Conservation (phyloP, 192 early-diverging fungal genomes). For the Entomortierella beljakovae region DNA sequence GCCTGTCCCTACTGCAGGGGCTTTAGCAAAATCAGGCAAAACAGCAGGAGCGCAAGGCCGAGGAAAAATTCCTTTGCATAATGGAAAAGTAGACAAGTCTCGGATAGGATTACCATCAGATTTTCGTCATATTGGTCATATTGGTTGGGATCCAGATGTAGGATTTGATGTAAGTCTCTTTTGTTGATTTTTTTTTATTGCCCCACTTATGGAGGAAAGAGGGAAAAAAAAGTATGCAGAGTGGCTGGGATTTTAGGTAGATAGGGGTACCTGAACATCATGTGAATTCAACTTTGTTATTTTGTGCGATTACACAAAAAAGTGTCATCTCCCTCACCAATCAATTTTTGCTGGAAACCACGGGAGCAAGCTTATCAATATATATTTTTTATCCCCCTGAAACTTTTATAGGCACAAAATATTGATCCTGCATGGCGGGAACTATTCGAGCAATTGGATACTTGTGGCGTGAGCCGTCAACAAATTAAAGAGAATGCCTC, state of each 20-base stretch:
- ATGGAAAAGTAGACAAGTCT: constrained; percentile 69
- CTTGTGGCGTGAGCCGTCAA: constrained; percentile 70
- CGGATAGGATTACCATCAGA: constrained; percentile 66
- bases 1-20: constrained; percentile 43
- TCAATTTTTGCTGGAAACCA: too few relatives aligned
- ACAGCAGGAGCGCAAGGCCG: constrained; percentile 31
- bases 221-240: neutral
- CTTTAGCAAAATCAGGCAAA: constrained; percentile 40
- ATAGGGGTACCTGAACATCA: constrained; percentile 8
- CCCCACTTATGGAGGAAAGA: neutral
- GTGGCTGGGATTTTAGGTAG: neutral
- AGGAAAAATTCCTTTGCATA: constrained; percentile 53
- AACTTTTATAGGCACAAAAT: constrained; percentile 64
- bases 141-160: constrained; percentile 69
- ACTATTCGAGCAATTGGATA: constrained; percentile 74
- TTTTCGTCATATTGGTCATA: constrained; percentile 70
- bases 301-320: too few relatives aligned
- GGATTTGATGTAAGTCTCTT: constrained; percentile 62
- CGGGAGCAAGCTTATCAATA: too few relatives aligned
- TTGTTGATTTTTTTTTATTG: neutral
- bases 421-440: constrained; percentile 77
- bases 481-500: constrained; percentile 65
- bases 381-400: neutral
- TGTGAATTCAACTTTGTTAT: neutral
- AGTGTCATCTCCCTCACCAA: too few relatives aligned